phyloP scores from a whole-genome alignment of 169 alveolate genomes.

The Plasmodium vivax region DNA sequence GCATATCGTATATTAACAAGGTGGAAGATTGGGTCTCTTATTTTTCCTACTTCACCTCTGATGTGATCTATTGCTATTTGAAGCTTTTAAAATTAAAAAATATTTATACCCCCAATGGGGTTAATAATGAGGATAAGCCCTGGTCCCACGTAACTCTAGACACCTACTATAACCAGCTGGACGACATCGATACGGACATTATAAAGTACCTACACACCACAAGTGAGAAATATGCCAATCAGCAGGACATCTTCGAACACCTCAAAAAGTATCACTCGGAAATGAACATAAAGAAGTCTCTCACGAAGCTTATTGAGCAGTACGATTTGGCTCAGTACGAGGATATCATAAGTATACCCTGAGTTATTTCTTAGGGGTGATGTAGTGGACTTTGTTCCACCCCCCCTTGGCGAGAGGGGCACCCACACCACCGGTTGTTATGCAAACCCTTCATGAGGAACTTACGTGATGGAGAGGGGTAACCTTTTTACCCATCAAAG shows the following conservation, averaged over 20 bases:
- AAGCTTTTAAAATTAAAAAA: conserved; percentile 68
- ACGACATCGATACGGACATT: conserved; percentile 51
- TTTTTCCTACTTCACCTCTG: conserved; percentile 69
- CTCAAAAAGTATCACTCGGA: conserved; percentile 70
- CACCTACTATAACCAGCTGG: conserved; percentile 48
- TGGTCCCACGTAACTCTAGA: conserved; percentile 70
- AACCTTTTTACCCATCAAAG: not conserved
- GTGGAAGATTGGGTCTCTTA: conserved; percentile 66
- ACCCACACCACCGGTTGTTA: not conserved
- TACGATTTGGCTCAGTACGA: conserved; percentile 66
- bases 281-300: conserved; percentile 47
- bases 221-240: conserved; percentile 64
- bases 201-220: conserved; percentile 64
- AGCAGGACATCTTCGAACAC: conserved; percentile 51
- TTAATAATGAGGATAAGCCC: conserved; percentile 55
- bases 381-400: too few species aligned
- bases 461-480: not conserved
- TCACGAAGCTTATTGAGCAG: conserved; percentile 68
- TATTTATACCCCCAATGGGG: conserved; percentile 43
- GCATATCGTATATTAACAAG: conserved; percentile 59
- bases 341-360: conserved; percentile 66
- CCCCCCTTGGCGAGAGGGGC: too few species aligned
- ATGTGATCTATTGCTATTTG: conserved; percentile 61
- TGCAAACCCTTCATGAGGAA: not conserved
- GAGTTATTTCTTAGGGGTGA: not conserved